Evolutionary conservation across 208 protist genomes (phyloP).

Genomic region (Acanthamoeba divionensis): DNA sequence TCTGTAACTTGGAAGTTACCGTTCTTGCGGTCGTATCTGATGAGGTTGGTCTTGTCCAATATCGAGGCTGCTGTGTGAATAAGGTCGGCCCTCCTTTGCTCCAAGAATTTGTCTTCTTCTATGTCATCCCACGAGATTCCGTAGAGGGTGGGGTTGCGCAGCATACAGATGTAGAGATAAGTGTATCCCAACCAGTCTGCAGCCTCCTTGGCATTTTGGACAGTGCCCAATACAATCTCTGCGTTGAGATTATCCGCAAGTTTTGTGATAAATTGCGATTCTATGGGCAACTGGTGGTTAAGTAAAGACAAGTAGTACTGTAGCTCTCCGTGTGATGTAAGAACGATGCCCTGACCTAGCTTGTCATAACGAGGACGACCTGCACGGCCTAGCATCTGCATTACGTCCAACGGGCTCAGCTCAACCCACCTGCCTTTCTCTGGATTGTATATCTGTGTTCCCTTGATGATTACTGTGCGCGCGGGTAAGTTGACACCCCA

Average conservation of each 20-base stretch:
- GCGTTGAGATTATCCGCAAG: slow-evolving; percentile 98
- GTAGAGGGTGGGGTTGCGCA: slow-evolving; percentile 93
- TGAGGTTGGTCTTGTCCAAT: slow-evolving; percentile 88
- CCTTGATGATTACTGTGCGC: slow-evolving; percentile 99
- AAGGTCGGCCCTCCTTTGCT: slow-evolving; percentile 89
- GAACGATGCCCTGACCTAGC: slow-evolving; percentile 92
- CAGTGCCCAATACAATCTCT: slow-evolving; percentile 96
- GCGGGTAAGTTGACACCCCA: slow-evolving; percentile 99
- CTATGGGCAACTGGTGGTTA: slow-evolving; percentile 98
- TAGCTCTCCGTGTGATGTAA: slow-evolving; percentile 92
- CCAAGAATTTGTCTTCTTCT: slow-evolving; percentile 87
- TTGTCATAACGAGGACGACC: slow-evolving; percentile 94
- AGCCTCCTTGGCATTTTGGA: slow-evolving; percentile 91
- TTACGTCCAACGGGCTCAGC: slow-evolving; percentile 95
- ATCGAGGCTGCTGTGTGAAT: slow-evolving; percentile 91
- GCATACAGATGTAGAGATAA: slow-evolving; percentile 98
- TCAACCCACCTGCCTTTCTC: slow-evolving; percentile 93
- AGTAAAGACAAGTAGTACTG: slow-evolving; percentile 97
- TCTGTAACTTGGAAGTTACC: slow-evolving; percentile 88
- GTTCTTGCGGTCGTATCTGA: slow-evolving; percentile 91
- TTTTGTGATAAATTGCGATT: slow-evolving; percentile 94
- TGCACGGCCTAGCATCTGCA: slow-evolving; percentile 99
- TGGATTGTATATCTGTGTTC: slow-evolving; percentile 98
- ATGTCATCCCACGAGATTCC: slow-evolving; percentile 88
- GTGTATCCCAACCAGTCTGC: slow-evolving; percentile 96